These are phyloP conservation scores for Ceratocystis eucalypticola DNA, from an alignment of 2,329 filamentous ascomycete genomes.

Conservation along the genomic window DNA sequence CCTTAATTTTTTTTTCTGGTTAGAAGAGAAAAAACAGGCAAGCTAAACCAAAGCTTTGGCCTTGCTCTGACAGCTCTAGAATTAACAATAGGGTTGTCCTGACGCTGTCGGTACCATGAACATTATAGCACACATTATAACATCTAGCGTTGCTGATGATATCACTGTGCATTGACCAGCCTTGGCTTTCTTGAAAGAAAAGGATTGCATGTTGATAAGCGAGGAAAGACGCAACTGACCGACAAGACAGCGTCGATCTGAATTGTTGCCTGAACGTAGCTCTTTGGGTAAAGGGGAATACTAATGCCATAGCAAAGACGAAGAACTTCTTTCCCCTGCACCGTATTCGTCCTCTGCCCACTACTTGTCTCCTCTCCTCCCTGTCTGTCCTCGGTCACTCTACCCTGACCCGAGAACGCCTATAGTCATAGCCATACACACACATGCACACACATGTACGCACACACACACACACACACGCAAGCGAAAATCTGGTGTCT, in stretches of 20 bases:
- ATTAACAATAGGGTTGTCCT: neutral
- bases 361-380: neutral
- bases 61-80: neutral
- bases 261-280: neutral
- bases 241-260: neutral
- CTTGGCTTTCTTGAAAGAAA: neutral
- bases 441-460: no score
- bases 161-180: constrained; percentile 1
- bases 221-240: neutral
- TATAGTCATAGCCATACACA: no score
- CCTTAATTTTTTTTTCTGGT: neutral
- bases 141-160: neutral
- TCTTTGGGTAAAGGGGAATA: neutral
- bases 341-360: neutral
- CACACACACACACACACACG: no score
- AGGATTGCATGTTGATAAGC: constrained; percentile 1
- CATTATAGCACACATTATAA: neutral
- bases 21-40: neutral
- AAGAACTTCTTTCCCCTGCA: neutral
- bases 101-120: neutral
- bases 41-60: neutral
- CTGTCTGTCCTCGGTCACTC: neutral
- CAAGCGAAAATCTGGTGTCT: no score
- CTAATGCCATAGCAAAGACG: neutral
- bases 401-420: no score